Evolutionary conservation across 352 stramenopile species (phyloP).

Genomic region (Phytophthora sojae): DNA sequence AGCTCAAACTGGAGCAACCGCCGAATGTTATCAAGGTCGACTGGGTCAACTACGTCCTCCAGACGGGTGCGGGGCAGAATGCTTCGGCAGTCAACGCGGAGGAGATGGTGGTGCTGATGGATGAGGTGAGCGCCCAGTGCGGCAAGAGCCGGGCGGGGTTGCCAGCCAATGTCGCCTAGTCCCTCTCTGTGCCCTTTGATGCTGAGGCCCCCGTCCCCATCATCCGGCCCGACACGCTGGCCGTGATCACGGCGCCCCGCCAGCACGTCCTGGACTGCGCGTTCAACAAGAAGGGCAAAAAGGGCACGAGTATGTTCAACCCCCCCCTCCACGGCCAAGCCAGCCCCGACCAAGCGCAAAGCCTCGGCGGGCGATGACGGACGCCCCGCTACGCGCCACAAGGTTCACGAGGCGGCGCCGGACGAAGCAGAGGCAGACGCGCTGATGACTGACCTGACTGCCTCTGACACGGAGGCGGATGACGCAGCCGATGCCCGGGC

Average conservation of each 20-base stretch:
- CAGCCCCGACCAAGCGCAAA: neutral
- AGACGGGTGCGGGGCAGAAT: slow-evolving; percentile 2
- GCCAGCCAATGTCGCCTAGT: neutral
- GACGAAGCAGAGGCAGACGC: no score
- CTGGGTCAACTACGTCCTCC: slow-evolving; percentile 12
- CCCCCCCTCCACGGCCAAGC: neutral
- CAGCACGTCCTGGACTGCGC: slow-evolving; percentile 11
- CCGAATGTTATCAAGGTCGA: slow-evolving; percentile 9
- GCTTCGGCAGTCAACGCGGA: neutral
- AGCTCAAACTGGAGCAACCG: neutral
- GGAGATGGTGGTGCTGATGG: neutral
- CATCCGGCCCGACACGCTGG: slow-evolving; percentile 9
- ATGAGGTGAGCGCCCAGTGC: neutral
- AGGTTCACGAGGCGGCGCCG: neutral
- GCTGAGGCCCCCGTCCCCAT: neutral
- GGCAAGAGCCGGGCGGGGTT: neutral
- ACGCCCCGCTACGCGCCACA: neutral
- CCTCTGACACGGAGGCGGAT: neutral
- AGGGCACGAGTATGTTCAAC: slow-evolving; percentile 1
- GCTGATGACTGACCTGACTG: neutral
- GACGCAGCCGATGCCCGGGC: no score
- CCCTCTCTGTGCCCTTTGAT: neutral
- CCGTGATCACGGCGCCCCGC: neutral
- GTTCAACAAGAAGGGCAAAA: slow-evolving; percentile 5
- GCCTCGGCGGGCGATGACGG: neutral